Evolutionary conservation across 345 rosid genomes (phyloP), one percentile per base, ranked within the genome.

Genomic region (Sonneratia alba): DNA sequence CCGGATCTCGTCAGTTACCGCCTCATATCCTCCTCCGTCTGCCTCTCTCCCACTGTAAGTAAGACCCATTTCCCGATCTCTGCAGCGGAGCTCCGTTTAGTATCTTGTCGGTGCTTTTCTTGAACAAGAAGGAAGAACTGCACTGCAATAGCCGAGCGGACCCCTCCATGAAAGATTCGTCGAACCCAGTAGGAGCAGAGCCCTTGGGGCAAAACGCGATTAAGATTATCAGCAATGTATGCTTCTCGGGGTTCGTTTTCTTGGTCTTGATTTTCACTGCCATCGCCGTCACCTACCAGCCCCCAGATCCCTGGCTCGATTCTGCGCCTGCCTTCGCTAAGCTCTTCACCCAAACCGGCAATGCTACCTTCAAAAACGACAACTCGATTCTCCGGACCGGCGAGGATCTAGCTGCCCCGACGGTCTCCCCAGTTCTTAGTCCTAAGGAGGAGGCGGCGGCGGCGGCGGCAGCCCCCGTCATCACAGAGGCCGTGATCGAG

Each of bases 231-330:
- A 90, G 91, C 86, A 95, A 90, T 80, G 81, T 92, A 42, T 92
- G 99, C 70, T 92, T 95, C 88, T 92, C 99, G n/a, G 88, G 83
- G 22, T 94, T 94, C 69, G 96, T 94, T 18, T 83, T 94, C 88
- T 74, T 89, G 10, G 97, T 95, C 61, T 83, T 95, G 66, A 84
- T 90, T 6, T 85, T 95, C 75, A 89, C 94, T 3, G 91, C 86
- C 59, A 84, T 92, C 73, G 97, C 97, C 73, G 83, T 90, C 79
- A 92, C 97, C 24, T 92, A 92, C 79, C 96, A 92, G 75, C 99
- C 99, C 5, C 97, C 93, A 72, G 97, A 92, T 86, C 97, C 97
- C 78, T 92, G 97, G 96, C 91, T 95, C 42, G 89, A 95, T 71
- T 89, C 98, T 8, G 96, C 97, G 73, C 97, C 97, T 0, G 91